Percentiles rank a stretch among this genome's conserved stretches.
Conservation (phyloP, 495 filamentous ascomycete species). For the Penicillium crystallinum region DNA sequence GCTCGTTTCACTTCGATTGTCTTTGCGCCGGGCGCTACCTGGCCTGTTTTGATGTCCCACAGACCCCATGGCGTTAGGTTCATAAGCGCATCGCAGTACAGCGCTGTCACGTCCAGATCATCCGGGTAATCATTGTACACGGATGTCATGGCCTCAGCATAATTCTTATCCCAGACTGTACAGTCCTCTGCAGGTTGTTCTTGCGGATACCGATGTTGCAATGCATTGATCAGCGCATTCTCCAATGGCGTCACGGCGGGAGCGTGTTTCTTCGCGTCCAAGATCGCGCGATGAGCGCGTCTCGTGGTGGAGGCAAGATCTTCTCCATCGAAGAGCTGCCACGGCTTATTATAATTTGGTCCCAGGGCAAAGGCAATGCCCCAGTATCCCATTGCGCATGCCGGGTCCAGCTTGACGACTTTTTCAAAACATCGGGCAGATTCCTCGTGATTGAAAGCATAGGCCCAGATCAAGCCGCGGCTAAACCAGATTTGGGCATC, state of each 20-base stretch:
- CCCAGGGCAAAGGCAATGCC: constrained; percentile 60
- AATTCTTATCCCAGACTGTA: constrained; percentile 49
- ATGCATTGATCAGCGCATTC: constrained; percentile 51
- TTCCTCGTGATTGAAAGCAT: constrained; percentile 63
- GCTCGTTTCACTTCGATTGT: constrained; percentile 53
- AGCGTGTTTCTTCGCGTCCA: constrained; percentile 35
- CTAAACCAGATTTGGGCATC: constrained; percentile 56
- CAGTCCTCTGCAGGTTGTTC: constrained; percentile 36
- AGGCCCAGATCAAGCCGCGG: constrained; percentile 59
- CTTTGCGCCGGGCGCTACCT: constrained; percentile 47
- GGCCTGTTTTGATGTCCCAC: constrained; percentile 56
- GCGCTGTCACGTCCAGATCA: constrained; percentile 55
- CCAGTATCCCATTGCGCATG: constrained; percentile 62
- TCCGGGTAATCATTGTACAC: constrained; percentile 50
- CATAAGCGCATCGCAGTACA: constrained; percentile 65
- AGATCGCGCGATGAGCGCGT: constrained; percentile 39
- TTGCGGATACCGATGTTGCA: constrained; percentile 51
- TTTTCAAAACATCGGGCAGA: constrained; percentile 54
- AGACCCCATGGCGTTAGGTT: constrained; percentile 64
- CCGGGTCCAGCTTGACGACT: constrained; percentile 47
- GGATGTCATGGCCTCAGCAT: constrained; percentile 55
- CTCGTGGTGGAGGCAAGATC: constrained; percentile 46
- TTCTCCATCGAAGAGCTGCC: constrained; percentile 57
- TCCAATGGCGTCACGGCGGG: constrained; percentile 38
- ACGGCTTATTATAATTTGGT: constrained; percentile 72